A percentile compares a stretch with the other conserved stretches of the same genome.
phyloP scores from a whole-genome alignment of 2,329 filamentous ascomycete species.

The Colletotrichum sp. region DNA sequence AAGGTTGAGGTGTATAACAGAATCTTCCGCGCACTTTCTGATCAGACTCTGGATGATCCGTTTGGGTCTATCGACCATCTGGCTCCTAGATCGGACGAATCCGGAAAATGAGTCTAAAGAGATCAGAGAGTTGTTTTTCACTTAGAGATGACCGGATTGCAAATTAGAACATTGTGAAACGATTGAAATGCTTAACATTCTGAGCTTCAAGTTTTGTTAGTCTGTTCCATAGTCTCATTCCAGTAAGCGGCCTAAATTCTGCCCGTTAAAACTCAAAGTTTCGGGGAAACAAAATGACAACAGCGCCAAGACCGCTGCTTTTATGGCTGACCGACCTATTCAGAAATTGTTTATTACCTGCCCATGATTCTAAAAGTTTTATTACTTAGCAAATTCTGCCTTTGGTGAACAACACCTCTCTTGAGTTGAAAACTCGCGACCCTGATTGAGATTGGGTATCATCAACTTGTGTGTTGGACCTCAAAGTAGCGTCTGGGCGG shows the following conservation, averaged over 20 bases:
- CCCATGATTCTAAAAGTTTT: rapidly evolving
- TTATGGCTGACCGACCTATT: rapidly evolving
- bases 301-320: not conserved
- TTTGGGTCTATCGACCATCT: not conserved
- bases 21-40: not conserved
- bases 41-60: not conserved
- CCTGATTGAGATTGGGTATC: rapidly evolving
- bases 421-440: rapidly evolving
- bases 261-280: not conserved
- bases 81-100: not conserved
- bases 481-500: not conserved
- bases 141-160: rapidly evolving
- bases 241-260: rapidly evolving
- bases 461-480: not conserved
- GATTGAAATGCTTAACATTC: rapidly evolving
- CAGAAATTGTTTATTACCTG: not conserved
- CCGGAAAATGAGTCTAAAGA: not conserved
- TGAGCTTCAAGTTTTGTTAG: not conserved
- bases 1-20: not conserved
- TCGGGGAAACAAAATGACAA: not conserved
- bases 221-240: rapidly evolving
- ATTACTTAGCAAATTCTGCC: not conserved
- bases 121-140: not conserved
- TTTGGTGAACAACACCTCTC: rapidly evolving
- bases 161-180: too few species aligned